Conservation (phyloP, 2,329 filamentous ascomycete species). For the Trichoderma endophyticum region DNA sequence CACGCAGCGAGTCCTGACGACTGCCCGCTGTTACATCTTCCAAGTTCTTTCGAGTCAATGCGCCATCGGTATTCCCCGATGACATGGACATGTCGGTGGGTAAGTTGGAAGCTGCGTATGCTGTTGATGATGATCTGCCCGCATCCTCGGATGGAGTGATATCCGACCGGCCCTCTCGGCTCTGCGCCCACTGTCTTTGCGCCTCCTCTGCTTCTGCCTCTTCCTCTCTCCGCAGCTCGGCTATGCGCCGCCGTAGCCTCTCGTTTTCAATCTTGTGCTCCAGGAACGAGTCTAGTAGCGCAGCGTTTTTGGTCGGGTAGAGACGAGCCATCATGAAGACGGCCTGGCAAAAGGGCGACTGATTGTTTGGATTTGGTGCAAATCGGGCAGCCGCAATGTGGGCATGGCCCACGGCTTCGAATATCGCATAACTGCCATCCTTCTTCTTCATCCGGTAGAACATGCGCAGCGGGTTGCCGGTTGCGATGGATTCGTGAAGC, state of each 20-base stretch:
- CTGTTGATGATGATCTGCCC: constrained; percentile 33
- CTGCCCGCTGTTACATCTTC: constrained; percentile 66
- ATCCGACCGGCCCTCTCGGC: constrained; percentile 55
- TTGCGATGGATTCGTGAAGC: constrained; percentile 84
- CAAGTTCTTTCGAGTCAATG: constrained; percentile 75
- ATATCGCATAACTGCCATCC: constrained; percentile 71
- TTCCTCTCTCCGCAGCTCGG: constrained; percentile 81
- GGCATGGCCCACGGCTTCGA: constrained; percentile 90
- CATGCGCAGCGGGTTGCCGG: constrained; percentile 73
- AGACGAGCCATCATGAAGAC: constrained; percentile 92
- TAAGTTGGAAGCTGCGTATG: constrained; percentile 29
- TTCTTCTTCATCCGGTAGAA: constrained; percentile 80
- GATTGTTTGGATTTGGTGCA: constrained; percentile 60
- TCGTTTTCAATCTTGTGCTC: constrained; percentile 98
- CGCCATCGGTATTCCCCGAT: constrained; percentile 65
- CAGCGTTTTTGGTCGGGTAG: constrained; percentile 84
- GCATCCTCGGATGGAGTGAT: constrained; percentile 49
- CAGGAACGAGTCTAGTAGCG: constrained; percentile 83
- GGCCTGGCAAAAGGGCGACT: constrained; percentile 73
- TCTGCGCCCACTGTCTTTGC: constrained; percentile 58
- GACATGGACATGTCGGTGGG: constrained; percentile 52
- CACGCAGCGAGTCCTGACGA: constrained; percentile 71
- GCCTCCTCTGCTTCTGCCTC: constrained; percentile 71
- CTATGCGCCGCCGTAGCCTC: constrained; percentile 76
- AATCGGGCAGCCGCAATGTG: constrained; percentile 73